Evolutionary conservation across 2,329 filamentous ascomycete species (phyloP), one percentile per base, ranked within the genome.

Genomic region (Trichoderma asperellum): DNA sequence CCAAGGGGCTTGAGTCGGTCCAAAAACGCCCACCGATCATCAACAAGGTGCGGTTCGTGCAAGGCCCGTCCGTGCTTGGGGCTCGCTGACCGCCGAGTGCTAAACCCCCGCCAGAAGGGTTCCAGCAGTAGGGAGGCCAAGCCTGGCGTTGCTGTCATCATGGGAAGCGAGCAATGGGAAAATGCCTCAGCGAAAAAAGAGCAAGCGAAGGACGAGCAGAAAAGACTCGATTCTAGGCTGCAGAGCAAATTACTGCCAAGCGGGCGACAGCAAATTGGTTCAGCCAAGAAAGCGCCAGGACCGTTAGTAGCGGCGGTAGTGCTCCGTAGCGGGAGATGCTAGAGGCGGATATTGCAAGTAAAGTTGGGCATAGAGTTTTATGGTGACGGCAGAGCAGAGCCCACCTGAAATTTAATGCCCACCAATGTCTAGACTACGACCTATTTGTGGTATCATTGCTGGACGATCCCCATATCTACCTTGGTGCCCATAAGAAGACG

Each of bases 311-410:
- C 43, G 35, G 60, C 62, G 52, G 52, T 57, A 53, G 62, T 57
- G 37, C 52, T 35, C 60, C 47, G 60, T 53, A 63, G 60, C 60
- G 60, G 60, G 60, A 53, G 43, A n/a, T 35, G 63, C 56, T 64
- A 59, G 63, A 67, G 37, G 63, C 63, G 63, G 55, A 67, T 67
- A 67, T 67, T 67, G 40, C 63, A 59, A 67, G 63, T 67, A 67
- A 21, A 67, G 63, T 67, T 67, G 63, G 40, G 53, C 63, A 59
- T 67, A 52, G 59, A 27, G 53, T 67, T 67, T 43, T 49, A 58
- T 27, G 37, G 63, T n/a, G 43, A 35, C 63, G 55, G 63, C 53
- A 56, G 40, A 49, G 63, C 53, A 56, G 40, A 37, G 29, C 12
- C 35, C 27, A 43, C 29, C 52, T 35, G 52, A 56, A 21, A 43